Evolutionary conservation across 306 rosid species (phyloP), one percentile per base, ranked within the genome.

Genomic region (Gastrolobium villosum): DNA sequence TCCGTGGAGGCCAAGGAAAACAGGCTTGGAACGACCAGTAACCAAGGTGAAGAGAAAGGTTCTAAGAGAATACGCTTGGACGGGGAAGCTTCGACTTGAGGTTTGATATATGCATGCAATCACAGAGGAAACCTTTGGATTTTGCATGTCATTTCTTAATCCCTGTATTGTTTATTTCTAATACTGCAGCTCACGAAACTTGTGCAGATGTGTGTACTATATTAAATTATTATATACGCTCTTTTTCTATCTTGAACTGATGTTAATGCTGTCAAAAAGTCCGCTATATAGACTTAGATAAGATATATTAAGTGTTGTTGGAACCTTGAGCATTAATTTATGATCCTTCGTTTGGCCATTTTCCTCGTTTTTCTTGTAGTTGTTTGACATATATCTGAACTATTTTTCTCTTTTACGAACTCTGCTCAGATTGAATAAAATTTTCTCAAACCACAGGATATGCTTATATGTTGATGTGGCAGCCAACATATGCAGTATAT

Each of bases 1-100:
- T 87, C 95, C 4, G 75, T 82, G 67, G 98, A 92, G 84, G 91
- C 88, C 34, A 90, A 82, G 63, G 99, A 93, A 76, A 89, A 75
- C 79, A 79, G 74, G 72, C 71, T 82, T 62, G 89, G 85, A 81
- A 77, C 73, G 30, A 40, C 78, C 46, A 59, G 80, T 83, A 85
- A 83, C 78, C 95, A 86, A 65, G 85, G 87, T n/a, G 97, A 95
- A 75, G 98, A 93, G 87, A 88, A 79, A 31, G 77, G 84, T 63
- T 84, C 88, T 30, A 93, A 95, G 84, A 91, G 92, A 85, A 84
- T 91, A 77, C 89, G 96, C 64, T 80, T 89, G 86, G 93, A 89
- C 82, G 86, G 89, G 76, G 90, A 79, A 53, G 86, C 93, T 75
- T 84, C 87, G 48, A 76, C 79, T 60, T 89, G 90, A 94, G 56